These are phyloP conservation scores for Erythrobasidium hasegawianum DNA, from an alignment of 1,284 basidiomycete species.

Conservation along the genomic window DNA sequence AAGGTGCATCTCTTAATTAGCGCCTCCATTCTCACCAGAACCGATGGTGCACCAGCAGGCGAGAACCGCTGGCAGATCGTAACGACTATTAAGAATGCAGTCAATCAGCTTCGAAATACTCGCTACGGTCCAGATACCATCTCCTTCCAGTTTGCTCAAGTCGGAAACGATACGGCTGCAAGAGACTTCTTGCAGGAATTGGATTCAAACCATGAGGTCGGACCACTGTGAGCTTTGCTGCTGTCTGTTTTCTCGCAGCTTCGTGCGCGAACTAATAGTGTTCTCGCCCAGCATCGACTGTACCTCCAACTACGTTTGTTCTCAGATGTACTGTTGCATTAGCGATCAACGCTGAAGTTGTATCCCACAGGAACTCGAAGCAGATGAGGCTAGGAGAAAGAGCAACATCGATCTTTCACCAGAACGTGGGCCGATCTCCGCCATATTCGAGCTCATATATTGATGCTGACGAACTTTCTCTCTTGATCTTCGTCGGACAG, in stretches of 20 bases:
- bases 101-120: constrained; percentile 48
- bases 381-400: constrained; percentile 19
- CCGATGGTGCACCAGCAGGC: constrained; percentile 45
- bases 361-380: constrained; percentile 19
- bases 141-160: constrained; percentile 52
- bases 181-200: constrained; percentile 52
- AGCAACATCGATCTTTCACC: constrained; percentile 25
- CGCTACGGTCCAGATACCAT: constrained; percentile 53
- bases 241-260: neutral
- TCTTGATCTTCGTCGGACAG: neutral
- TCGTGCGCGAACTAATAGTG: neutral
- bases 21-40: constrained; percentile 1
- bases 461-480: neutral
- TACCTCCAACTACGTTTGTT: too few relatives aligned
- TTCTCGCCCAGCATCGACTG: constrained; percentile 15
- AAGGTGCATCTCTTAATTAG: too few relatives aligned
- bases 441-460: neutral
- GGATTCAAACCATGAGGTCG: constrained; percentile 51
- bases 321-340: neutral
- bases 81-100: constrained; percentile 50
- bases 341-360: neutral
- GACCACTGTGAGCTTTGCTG: constrained; percentile 3
- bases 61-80: constrained; percentile 50
- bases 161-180: constrained; percentile 46
- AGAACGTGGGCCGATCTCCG: neutral